Percentiles rank a stretch among this genome's conserved stretches.
These are phyloP conservation scores for Meripilus lineatus DNA, from an alignment of 1,284 basidiomycete species.

Conservation along the genomic window DNA sequence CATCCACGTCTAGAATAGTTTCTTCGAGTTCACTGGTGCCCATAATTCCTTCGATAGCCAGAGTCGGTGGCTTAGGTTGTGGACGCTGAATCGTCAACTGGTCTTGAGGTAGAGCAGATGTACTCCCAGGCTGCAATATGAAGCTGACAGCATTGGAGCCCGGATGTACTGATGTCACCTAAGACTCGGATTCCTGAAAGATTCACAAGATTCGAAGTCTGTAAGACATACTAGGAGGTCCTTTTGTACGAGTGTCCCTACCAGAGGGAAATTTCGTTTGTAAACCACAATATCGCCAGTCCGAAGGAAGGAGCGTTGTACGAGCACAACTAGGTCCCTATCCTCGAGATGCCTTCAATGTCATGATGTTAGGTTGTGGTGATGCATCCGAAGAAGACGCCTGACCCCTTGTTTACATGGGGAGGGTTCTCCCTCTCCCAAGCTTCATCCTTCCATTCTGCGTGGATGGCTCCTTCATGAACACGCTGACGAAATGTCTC, in stretches of 20 bases:
- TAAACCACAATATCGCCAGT: slow-evolving; percentile 51
- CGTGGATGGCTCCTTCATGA: slow-evolving; percentile 39
- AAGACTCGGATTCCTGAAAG: background rate
- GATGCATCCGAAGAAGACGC: background rate
- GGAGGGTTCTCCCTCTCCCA: slow-evolving; percentile 38
- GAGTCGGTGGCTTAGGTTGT: slow-evolving; percentile 19
- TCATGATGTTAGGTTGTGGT: background rate
- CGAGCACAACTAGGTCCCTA: slow-evolving; percentile 40
- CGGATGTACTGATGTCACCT: slow-evolving; percentile 43
- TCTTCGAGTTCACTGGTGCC: slow-evolving; percentile 46
- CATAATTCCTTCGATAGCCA: slow-evolving; percentile 34
- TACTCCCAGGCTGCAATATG: slow-evolving; percentile 34
- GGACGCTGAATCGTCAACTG: slow-evolving; percentile 32
- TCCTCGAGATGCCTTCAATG: slow-evolving; percentile 20
- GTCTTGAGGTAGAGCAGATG: slow-evolving; percentile 30
- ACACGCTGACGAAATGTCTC: slow-evolving; percentile 38
- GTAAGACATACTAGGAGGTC: slow-evolving; percentile 41
- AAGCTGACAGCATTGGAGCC: slow-evolving; percentile 37
- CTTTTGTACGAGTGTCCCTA: slow-evolving; percentile 42
- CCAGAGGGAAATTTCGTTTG: slow-evolving; percentile 36
- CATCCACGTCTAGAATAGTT: slow-evolving; percentile 45
- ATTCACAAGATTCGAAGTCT: background rate
- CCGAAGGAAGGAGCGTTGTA: slow-evolving; percentile 37
- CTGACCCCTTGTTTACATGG: background rate
- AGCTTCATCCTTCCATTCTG: slow-evolving; percentile 57